Base-by-base conservation (phyloP, 208 protist genomes). In the Trypanosoma rangeli region DNA sequence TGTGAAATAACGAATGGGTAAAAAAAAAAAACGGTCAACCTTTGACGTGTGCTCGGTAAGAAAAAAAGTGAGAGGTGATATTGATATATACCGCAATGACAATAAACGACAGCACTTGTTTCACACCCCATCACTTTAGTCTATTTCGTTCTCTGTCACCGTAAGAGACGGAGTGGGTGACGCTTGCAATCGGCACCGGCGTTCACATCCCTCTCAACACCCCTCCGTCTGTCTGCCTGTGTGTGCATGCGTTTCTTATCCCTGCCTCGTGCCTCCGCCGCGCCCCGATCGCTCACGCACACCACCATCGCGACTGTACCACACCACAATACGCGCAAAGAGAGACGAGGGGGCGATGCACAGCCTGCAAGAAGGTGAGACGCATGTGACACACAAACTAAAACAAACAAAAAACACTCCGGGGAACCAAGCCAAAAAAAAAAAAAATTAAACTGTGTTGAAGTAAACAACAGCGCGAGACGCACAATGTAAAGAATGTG, bases 21-120 rank as follows among this genome's bases (percentile, higher is more conserved):
- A 22, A 4, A 50, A 22, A 31, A 53, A 39, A 65, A 22, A 53
- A 48, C 35, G 16, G 9, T 50, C 26, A 31, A 3, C 35, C 70
- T 53, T 24, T 70, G 82, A 22, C 68, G 78, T 0, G 72, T 76
- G 15, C 60, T 64, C 62, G 80, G 39, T 7, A 13, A 10, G 37
- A 42, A 10, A 42, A 10, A 42, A 4, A 42, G 10, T 10, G 37
- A 42, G 4, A 10, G 7, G 7, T 42, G 7, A 10, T 42, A 10
- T 42, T 42, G 37, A 42, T 10, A 42, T 42, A n/a, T n/a, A n/a
- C 37, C 7, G 7, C 7, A 42, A 42, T 4, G 37, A 42, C 4
- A 4, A 42, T 42, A 10, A 4, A 10, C 37, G 37, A 10, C 37
- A 42, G 37, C 37, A 4, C 37, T 42, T 42, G 7, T 42, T 10